Base-by-base conservation (phyloP, 2,329 filamentous ascomycete species). In the Cladosporium cucumerinum region DNA sequence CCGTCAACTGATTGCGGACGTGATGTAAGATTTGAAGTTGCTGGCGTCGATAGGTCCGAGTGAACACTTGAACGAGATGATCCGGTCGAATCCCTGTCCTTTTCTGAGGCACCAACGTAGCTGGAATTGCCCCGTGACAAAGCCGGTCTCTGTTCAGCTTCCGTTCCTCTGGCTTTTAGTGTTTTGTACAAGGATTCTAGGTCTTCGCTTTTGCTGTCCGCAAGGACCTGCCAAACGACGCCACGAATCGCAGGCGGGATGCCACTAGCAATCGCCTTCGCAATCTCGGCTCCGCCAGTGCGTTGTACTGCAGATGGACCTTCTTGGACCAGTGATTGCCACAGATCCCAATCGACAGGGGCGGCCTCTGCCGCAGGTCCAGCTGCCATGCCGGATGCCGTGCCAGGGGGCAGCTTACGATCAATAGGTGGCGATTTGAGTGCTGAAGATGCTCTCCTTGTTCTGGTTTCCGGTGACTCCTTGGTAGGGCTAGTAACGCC, bases 151-250 rank as follows among this genome's bases (percentile, higher is more conserved):
- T 49, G 46, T 66, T 93, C 90, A 77, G 92, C 92, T 66, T 93
- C 91, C 2, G 92, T 93, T 26, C 93, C 93, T 66, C 91, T 86
- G 57, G 85, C 85, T 34, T 91, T 85, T 11, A 99, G 84, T 66
- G 96, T 93, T 68, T 85, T 86, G 79, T 98, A 99, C n/a, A 93
- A 86, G 18, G 83, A 80, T 78, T 99, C 95, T 21, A 99, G 81
- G 52, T 96, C 92, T 66, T 94, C 90, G 71, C 92, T 96, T 78
- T 97, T 96, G 80, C 93, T 97, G 74, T 97, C 92, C 3, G 95
- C 93, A 67, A 99, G 81, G 8, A 98, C 94, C 78, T 99, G 95
- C 95, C 95, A 99, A 59, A 99, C 93, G 2, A 99, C 95, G n/a
- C 95, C 96, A 65, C 95, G 89, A 67, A 99, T 97, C 3, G 93